Evolutionary conservation across 1,284 basidiomycete species (phyloP), one percentile per base, ranked within the genome.

Genomic region (Sporisorium graminicola): DNA sequence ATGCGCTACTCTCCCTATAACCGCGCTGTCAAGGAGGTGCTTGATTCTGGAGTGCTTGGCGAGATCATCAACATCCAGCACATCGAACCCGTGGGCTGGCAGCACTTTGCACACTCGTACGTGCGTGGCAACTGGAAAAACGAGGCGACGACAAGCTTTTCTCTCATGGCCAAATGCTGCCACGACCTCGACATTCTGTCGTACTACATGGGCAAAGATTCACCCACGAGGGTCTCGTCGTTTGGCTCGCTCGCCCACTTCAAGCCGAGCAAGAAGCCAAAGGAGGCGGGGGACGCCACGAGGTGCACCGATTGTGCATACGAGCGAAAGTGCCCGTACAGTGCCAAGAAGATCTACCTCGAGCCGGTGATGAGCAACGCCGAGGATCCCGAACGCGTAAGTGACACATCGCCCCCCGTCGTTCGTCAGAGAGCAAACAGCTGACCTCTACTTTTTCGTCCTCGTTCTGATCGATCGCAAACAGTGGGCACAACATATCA

Each of bases 51-150:
- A 35, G 63, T 71, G 20, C 49, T 71, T 12, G 68, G 68, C 24
- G 68, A 71, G 33, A 71, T 71, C 50, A 62, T 71, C 68, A 71
- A 71, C 55, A 71, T 71, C n/a, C 68, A 71, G 50, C 68, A 71
- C 57, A 71, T 71, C 35, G 68, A 71, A 27, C 68, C 68, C 22
- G 63, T 71, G 8, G 68, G 68, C 10, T 71, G 68, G 68, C 68
- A 71, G 58, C 68, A 71, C 58, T 71, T 71, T 61, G 68, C 68
- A 29, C 68, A 71, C 55, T 65, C 62, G 50, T 71, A 71, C 54
- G 68, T 71, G 49, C 62, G 68, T 6, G 68, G 68, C 58, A 71
- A 71, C 49, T 71, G 68, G 68, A 61, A 58, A 50, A 65, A 65
- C 58, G 68, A 71, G 50, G 68, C 62, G 26, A 71, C 56, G 35